phyloP scores from a whole-genome alignment of 805 yeast genomes.

The Saccharomycopsis sp. region DNA sequence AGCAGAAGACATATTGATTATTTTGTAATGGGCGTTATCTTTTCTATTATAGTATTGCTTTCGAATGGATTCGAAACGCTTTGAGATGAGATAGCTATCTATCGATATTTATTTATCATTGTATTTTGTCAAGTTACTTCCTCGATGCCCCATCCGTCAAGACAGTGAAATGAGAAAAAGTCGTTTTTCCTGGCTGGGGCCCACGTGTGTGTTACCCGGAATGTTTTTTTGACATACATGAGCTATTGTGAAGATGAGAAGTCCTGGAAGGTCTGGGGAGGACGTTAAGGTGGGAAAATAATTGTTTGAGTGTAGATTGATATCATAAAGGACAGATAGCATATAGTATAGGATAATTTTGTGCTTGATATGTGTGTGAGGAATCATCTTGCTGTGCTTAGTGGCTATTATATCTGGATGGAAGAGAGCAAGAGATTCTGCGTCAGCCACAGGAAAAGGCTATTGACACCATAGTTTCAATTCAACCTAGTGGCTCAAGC shows the following conservation, averaged over 20 bases:
- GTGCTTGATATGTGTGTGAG: too few species aligned
- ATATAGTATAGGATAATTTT: too few species aligned
- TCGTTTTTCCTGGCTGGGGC: slow-evolving; percentile 2
- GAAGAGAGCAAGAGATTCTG: too few species aligned
- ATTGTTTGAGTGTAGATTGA: too few species aligned
- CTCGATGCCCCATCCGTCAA: not conserved
- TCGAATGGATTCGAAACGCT: not conserved
- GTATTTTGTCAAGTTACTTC: not conserved
- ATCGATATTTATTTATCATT: too few species aligned
- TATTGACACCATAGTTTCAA: too few species aligned
- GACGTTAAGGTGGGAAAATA: too few species aligned
- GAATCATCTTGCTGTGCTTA: too few species aligned
- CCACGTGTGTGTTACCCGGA: not conserved
- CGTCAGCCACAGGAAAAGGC: too few species aligned
- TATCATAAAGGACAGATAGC: too few species aligned
- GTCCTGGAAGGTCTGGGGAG: not conserved
- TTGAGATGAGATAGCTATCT: not conserved
- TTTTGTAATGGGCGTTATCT: not conserved
- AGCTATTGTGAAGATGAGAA: not conserved
- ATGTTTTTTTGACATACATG: not conserved
- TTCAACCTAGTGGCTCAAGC: too few species aligned
- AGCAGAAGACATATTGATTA: slow-evolving; percentile 50
- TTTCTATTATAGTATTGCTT: not conserved
- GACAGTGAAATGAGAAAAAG: not conserved
- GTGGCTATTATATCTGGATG: too few species aligned